A percentile compares a stretch with the other conserved stretches of the same genome.
These are phyloP conservation scores for Mallotus repandus DNA, from an alignment of 441 rosid genomes.

Conservation along the genomic window DNA sequence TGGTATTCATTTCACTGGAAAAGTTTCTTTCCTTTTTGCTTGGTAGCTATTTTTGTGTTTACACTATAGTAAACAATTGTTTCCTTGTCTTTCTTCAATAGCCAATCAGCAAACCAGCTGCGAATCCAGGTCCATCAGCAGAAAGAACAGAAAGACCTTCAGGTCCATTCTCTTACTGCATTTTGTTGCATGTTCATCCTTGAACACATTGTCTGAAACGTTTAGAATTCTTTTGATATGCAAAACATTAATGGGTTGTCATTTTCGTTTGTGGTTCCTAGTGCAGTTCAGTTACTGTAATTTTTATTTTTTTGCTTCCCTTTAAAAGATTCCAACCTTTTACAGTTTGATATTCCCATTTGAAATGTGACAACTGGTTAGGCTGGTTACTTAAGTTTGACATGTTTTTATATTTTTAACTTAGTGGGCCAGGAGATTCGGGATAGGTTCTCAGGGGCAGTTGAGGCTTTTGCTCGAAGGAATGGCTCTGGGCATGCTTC, in stretches of 20 bases:
- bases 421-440: conserved; percentile 70
- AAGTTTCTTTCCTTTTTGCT: conserved; percentile 32
- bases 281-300: not conserved
- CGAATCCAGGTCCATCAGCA: conserved; percentile 60
- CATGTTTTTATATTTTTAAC: conserved; percentile 5
- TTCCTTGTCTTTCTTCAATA: conserved; percentile 27
- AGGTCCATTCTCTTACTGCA: conserved; percentile 41
- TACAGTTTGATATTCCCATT: not conserved
- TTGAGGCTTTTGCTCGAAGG: conserved; percentile 75
- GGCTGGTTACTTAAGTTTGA: conserved; percentile 11
- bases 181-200: not conserved
- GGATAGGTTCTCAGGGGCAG: conserved; percentile 82
- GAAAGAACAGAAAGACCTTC: conserved; percentile 68
- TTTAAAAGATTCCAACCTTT: not conserved
- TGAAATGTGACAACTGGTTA: not conserved
- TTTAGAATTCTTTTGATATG: not conserved
- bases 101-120: conserved; percentile 57
- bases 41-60: not conserved
- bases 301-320: not conserved
- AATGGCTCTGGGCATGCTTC: conserved; percentile 50
- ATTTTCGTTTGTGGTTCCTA: not conserved
- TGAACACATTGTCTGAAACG: not conserved
- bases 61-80: not conserved
- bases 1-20: conserved; percentile 41
- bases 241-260: not conserved